Percentiles rank a stretch among this genome's conserved stretches.
These are phyloP conservation scores for Megacollybia marginata DNA, from an alignment of 768 basidiomycete species.

Conservation along the genomic window DNA sequence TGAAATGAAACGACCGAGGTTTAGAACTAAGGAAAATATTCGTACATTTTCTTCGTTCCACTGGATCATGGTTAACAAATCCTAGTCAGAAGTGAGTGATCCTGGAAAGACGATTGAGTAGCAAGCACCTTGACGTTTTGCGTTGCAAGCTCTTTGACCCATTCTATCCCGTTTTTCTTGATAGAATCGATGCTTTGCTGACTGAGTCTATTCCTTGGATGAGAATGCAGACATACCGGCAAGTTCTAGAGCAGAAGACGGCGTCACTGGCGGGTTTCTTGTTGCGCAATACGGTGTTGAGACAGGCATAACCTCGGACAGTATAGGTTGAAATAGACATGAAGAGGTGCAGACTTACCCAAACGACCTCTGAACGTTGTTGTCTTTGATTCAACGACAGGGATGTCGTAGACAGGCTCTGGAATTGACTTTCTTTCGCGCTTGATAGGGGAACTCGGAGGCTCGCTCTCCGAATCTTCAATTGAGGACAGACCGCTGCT, in stretches of 20 bases:
- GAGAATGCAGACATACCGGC: constrained; percentile 32
- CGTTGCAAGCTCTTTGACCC: constrained; percentile 73
- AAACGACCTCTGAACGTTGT: constrained; percentile 67
- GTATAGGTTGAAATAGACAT: neutral
- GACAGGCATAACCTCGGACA: constrained; percentile 61
- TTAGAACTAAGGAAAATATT: constrained; percentile 1
- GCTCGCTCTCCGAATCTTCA: too few species aligned
- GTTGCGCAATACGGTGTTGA: constrained; percentile 76
- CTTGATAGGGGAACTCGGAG: neutral
- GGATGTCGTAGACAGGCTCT: constrained; percentile 61
- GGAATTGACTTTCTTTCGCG: constrained; percentile 15
- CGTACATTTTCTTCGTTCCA: constrained; percentile 86
- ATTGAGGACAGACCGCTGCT: too few species aligned
- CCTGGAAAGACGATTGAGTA: neutral
- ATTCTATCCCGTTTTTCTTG: constrained; percentile 72
- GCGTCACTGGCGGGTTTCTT: constrained; percentile 56
- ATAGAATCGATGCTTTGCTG: constrained; percentile 65
- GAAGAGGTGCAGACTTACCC: constrained; percentile 23
- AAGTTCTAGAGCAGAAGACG: constrained; percentile 72
- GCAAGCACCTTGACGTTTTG: constrained; percentile 43
- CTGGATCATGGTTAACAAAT: constrained; percentile 61
- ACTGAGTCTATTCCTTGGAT: constrained; percentile 1
- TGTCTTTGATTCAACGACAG: constrained; percentile 56
- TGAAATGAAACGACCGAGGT: neutral
- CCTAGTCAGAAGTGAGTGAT: neutral